Conservation (phyloP, 2,329 filamentous ascomycete species). For the Emergomyces pasteurianus region DNA sequence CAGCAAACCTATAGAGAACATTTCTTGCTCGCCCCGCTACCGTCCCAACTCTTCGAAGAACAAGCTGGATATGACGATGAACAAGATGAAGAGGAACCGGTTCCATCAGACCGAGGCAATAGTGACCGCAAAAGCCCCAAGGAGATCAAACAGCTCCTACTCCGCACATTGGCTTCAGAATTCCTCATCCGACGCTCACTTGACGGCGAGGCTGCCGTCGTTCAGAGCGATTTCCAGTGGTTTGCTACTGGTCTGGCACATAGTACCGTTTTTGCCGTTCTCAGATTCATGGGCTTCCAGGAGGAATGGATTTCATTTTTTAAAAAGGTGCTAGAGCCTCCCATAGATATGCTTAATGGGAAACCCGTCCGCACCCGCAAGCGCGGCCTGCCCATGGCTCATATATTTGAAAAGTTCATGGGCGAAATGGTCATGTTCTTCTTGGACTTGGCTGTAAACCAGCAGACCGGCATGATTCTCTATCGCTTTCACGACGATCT, state of each 20-base stretch:
- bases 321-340: slow-evolving; percentile 34
- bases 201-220: slow-evolving; percentile 24
- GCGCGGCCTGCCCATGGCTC: slow-evolving; percentile 36
- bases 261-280: slow-evolving; percentile 31
- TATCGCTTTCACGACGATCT: slow-evolving; percentile 40
- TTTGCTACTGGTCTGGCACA: slow-evolving; percentile 35
- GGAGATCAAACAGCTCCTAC: slow-evolving; percentile 28
- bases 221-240: slow-evolving; percentile 36
- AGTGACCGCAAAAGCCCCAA: slow-evolving; percentile 12
- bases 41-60: slow-evolving; percentile 16
- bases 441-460: slow-evolving; percentile 36
- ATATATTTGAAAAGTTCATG: slow-evolving; percentile 36
- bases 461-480: slow-evolving; percentile 30
- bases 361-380: slow-evolving; percentile 29
- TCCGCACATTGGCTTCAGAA: slow-evolving; percentile 31
- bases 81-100: slow-evolving; percentile 15
- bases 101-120: slow-evolving; percentile 6
- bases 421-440: slow-evolving; percentile 39
- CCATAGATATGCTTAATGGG: slow-evolving; percentile 30
- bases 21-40: slow-evolving; percentile 27
- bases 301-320: slow-evolving; percentile 35
- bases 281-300: slow-evolving; percentile 36
- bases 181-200: slow-evolving; percentile 24
- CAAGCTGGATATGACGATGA: slow-evolving; percentile 16
- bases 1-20: slow-evolving; percentile 15